These are phyloP conservation scores for Inosperma sp. DNA, from an alignment of 768 basidiomycete species.

Conservation along the genomic window DNA sequence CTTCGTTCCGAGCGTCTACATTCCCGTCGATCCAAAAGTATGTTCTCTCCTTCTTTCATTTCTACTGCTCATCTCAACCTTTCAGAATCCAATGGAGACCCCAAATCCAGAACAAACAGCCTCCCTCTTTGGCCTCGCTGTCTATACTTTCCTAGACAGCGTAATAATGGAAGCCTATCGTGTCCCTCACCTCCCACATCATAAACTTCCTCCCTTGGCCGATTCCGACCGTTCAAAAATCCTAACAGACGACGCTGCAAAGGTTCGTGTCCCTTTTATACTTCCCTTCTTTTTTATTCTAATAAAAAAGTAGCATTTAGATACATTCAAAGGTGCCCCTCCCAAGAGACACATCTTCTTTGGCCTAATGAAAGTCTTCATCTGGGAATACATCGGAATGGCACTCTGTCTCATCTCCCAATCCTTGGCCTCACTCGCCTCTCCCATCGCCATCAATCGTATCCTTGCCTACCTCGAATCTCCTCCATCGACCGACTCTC, in stretches of 20 bases:
- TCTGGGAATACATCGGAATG: slow-evolving; percentile 29
- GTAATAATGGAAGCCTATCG: slow-evolving; percentile 42
- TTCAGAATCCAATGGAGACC: slow-evolving; percentile 29
- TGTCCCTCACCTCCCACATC: slow-evolving; percentile 42
- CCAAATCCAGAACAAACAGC: slow-evolving; percentile 51
- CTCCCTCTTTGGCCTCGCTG: slow-evolving; percentile 38
- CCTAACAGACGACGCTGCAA: slow-evolving; percentile 19
- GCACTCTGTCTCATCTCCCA: slow-evolving; percentile 24
- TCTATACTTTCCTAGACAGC: slow-evolving; percentile 54
- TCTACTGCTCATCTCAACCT: background rate
- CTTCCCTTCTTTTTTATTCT: slow-evolving; percentile 6
- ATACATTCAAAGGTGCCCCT: slow-evolving; percentile 38
- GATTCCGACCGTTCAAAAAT: slow-evolving; percentile 45
- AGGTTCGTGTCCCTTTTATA: slow-evolving; percentile 22
- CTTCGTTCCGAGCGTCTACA: slow-evolving; percentile 47
- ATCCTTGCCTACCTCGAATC: slow-evolving; percentile 48
- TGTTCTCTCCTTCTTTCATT: background rate
- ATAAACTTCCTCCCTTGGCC: slow-evolving; percentile 56
- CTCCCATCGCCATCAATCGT: slow-evolving; percentile 40
- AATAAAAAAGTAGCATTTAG: slow-evolving; percentile 34
- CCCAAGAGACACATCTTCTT: slow-evolving; percentile 41
- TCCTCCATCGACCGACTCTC: too few relatives aligned
- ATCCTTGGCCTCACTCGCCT: slow-evolving; percentile 28
- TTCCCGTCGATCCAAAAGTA: slow-evolving; percentile 50
- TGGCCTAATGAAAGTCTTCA: slow-evolving; percentile 39